Evolutionary conservation across 306 rosid species (phyloP).

Genomic region (Cicer bijugum): DNA sequence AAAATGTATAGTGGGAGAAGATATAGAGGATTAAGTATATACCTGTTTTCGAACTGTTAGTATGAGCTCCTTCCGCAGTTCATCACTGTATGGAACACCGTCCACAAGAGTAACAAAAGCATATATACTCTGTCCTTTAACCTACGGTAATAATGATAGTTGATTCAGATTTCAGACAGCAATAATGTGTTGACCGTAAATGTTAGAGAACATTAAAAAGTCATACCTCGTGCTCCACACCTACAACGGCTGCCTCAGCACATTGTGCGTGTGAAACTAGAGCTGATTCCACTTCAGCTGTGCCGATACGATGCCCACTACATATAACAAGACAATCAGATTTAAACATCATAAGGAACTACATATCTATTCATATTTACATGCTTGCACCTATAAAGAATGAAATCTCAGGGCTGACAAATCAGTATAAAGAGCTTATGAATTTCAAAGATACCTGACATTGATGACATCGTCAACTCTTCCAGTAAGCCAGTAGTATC

Average conservation of each 20-base stretch:
- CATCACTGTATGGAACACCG: constrained; percentile 88
- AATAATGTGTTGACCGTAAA: constrained; percentile 26
- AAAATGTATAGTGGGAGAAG: constrained; percentile 22
- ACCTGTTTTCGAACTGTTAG: constrained; percentile 88
- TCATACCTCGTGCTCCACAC: constrained; percentile 91
- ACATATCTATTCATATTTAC: constrained; percentile 21
- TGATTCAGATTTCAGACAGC: constrained; percentile 39
- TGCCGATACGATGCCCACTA: constrained; percentile 99
- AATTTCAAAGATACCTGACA: constrained; percentile 70
- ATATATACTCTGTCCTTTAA: constrained; percentile 94
- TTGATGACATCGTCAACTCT: constrained; percentile 99
- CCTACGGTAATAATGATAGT: constrained; percentile 55
- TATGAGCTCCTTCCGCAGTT: constrained; percentile 79
- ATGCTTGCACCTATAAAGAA: constrained; percentile 24
- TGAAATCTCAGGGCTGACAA: constrained; percentile 1
- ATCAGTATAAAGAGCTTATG: constrained; percentile 2
- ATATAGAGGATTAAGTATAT: constrained; percentile 33
- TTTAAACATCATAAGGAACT: constrained; percentile 17
- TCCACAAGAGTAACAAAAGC: constrained; percentile 92
- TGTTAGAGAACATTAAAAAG: constrained; percentile 22
- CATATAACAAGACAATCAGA: constrained; percentile 39
- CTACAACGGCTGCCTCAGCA: constrained; percentile 99
- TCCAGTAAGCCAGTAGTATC: constrained; percentile 98
- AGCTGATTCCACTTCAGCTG: constrained; percentile 99
- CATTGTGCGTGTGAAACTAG: constrained; percentile 88